Base-by-base conservation (phyloP, 805 yeast genomes). In the Candida multigemmis region DNA sequence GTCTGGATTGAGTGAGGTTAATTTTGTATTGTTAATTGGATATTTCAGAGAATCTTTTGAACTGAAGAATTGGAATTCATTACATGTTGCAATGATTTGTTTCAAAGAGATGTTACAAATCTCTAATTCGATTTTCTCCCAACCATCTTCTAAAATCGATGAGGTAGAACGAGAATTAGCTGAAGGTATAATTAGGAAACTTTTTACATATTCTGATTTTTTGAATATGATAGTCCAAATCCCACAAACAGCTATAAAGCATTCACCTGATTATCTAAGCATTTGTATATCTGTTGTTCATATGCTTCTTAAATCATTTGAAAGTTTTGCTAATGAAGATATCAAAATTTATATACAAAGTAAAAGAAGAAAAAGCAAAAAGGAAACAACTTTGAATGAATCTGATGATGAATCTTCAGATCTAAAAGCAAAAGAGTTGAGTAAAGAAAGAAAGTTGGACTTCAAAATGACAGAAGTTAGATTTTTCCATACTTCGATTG, bases 21-120 rank as follows among this genome's bases (percentile, higher is more conserved):
- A 74, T 24, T 71, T 81, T 30, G 60, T 71, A 16, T 54, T 78
- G 14, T 56, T 79, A 21, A 54, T 65, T 23, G 52, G 60, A 11
- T 50, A 61, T 29, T 54, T 72, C 46, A 52, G 72, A 26, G 57
- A 56, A 9, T 55, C 71, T 7, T 51, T 37, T 22, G 62, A 56
- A 8, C 36, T 45, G 10, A 66, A 60, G 26, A 64, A 70, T 31
- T 74, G 74, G 63, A 70, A 72, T 27, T 61, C 82, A 2, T 67
- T 77, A 4, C 85, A 80, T 36, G 83, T 86, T 2, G 69, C 77
- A 2, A 69, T 82, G 68, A 60, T 71, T 21, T 69, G 82, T 29
- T 73, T 82, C 46, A 66, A 68, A 14, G 82, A 81, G 35, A 49
- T 86, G 19, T 51, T 89, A 4, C 41, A 65, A 12, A 58, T 68